Evolutionary conservation across 2,329 filamentous ascomycete genomes (phyloP).

Genomic region (Clonostachys rhizophaga): DNA sequence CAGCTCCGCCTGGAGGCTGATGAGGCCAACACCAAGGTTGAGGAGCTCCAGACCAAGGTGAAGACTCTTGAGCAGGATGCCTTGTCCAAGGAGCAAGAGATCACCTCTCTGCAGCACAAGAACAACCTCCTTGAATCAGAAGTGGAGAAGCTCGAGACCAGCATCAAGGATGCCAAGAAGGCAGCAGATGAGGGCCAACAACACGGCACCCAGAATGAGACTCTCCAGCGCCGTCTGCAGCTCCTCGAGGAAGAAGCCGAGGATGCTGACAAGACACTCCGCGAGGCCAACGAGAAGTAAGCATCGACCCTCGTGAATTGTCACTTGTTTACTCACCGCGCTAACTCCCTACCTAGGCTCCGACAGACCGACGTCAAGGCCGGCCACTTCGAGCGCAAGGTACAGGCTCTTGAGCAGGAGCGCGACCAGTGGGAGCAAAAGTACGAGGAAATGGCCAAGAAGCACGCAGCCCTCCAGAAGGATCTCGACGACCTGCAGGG

Average conservation of each 20-base stretch:
- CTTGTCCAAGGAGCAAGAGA: conserved; percentile 94
- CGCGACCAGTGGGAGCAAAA: conserved; percentile 95
- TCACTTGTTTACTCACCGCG: conserved; percentile 8
- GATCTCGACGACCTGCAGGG: conserved; percentile 86
- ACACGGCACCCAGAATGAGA: conserved; percentile 86
- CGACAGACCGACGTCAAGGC: conserved; percentile 99
- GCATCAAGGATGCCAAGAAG: conserved; percentile 84
- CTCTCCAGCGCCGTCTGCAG: conserved; percentile 86
- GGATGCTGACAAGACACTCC: conserved; percentile 90
- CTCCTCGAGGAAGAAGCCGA: conserved; percentile 97
- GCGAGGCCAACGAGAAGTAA: conserved; percentile 98
- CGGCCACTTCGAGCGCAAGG: conserved; percentile 98
- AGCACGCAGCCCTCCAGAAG: conserved; percentile 79
- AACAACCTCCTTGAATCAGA: conserved; percentile 86
- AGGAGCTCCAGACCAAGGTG: conserved; percentile 83
- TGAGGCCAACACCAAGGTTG: conserved; percentile 72
- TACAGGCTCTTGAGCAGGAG: conserved; percentile 88
- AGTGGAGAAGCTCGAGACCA: conserved; percentile 85
- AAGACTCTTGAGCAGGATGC: conserved; percentile 94
- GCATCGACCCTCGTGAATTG: not conserved
- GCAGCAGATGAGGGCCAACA: conserved; percentile 76
- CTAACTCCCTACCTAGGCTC: conserved; percentile 53
- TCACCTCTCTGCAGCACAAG: conserved; percentile 93
- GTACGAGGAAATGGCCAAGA: conserved; percentile 96
- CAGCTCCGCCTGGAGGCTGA: conserved; percentile 92